Evolutionary conservation across 768 basidiomycete genomes (phyloP).

Genomic region (Aureoboletus auriporus): DNA sequence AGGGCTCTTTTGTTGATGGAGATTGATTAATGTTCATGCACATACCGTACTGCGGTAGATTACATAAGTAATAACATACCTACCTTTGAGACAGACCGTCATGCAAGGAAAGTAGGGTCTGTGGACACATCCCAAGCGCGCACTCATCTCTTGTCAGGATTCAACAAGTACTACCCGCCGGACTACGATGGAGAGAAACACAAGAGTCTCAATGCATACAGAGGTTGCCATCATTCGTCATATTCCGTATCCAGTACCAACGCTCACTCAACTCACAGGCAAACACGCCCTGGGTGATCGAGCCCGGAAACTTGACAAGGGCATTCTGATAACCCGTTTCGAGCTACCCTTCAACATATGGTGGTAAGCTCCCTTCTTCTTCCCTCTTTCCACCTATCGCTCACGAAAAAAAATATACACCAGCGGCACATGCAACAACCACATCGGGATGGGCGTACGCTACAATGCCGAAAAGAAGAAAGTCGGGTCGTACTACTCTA

Average conservation of each 20-base stretch:
- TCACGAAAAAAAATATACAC: not conserved
- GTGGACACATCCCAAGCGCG: not conserved
- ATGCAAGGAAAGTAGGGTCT: slow-evolving; percentile 40
- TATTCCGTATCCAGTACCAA: not conserved
- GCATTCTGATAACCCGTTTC: slow-evolving; percentile 92
- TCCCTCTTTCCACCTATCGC: not conserved
- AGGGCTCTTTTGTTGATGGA: too few relatives aligned
- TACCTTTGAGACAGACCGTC: slow-evolving; percentile 6
- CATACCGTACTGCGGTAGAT: too few relatives aligned
- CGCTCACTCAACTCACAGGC: slow-evolving; percentile 40
- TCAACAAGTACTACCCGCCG: slow-evolving; percentile 79
- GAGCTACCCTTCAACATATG: slow-evolving; percentile 96
- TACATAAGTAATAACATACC: not conserved
- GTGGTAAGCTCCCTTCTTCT: slow-evolving; percentile 56
- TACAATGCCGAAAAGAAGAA: slow-evolving; percentile 99
- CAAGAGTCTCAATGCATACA: slow-evolving; percentile 66
- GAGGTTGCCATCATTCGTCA: slow-evolving; percentile 42
- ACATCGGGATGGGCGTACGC: slow-evolving; percentile 99
- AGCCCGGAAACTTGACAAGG: slow-evolving; percentile 93
- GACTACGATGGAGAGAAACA: slow-evolving; percentile 71
- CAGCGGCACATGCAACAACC: slow-evolving; percentile 91
- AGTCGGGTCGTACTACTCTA: slow-evolving; percentile 90
- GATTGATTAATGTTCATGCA: too few relatives aligned
- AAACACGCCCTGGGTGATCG: slow-evolving; percentile 93
- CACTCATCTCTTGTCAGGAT: slow-evolving; percentile 39